phyloP scores from a whole-genome alignment of 306 rosid species.

The Begonia loranthoides region DNA sequence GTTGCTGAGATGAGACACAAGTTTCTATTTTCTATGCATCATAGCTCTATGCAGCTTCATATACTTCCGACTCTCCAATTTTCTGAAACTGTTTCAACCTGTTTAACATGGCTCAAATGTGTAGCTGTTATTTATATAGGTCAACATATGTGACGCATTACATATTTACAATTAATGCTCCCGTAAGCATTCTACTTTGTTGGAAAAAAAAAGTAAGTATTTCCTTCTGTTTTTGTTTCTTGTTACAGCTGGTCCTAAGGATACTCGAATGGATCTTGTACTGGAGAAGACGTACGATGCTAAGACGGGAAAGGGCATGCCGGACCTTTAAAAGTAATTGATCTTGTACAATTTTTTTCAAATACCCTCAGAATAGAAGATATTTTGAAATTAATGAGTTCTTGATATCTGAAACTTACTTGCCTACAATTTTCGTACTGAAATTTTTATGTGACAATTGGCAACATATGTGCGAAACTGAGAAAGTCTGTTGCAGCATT shows the following conservation, averaged over 20 bases:
- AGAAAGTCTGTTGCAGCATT: too few species aligned
- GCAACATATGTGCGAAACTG: too few species aligned
- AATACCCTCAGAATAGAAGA: too few species aligned
- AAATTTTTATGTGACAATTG: too few species aligned
- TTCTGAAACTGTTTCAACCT: too few species aligned
- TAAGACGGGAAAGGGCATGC: conserved; percentile 86
- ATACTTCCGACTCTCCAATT: too few species aligned
- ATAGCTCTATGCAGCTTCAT: background rate
- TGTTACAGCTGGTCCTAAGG: conserved; percentile 80
- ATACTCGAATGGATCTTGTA: conserved; percentile 60
- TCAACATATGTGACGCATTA: background rate
- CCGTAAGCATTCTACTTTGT: background rate
- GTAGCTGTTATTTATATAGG: background rate
- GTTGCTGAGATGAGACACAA: too few species aligned
- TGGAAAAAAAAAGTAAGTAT: background rate
- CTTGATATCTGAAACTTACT: too few species aligned
- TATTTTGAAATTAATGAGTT: too few species aligned
- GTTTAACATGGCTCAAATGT: background rate
- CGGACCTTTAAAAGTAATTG: conserved; percentile 65
- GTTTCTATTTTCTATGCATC: too few species aligned
- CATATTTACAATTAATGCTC: background rate
- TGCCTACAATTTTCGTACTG: too few species aligned
- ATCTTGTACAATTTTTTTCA: too few species aligned
- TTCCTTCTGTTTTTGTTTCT: conserved; percentile 1
- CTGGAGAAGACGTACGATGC: conserved; percentile 70